Evolutionary conservation across 768 basidiomycete genomes (phyloP), one percentile per base, ranked within the genome.

Genomic region (Phlegmacium glaucopus): DNA sequence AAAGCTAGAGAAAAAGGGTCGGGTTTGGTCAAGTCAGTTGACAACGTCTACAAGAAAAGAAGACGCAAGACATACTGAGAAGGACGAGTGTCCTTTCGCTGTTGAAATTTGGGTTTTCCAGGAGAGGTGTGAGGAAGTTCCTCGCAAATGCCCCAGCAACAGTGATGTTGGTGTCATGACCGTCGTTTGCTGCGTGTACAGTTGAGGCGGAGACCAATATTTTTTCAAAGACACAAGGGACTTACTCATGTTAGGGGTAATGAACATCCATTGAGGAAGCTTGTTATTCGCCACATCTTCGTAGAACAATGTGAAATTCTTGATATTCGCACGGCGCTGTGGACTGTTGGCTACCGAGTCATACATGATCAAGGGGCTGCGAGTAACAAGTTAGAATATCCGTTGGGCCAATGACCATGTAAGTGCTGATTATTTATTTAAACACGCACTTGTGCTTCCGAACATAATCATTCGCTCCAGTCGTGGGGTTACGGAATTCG

Each of bases 301-400:
- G 8, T 77, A 75, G 51, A 85, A 81, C 58, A 83, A 71, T 47
- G 83, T 83, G 58, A 82, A 84, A 60, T 80, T 83, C 28, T 82
- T 72, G 42, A 76, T 70, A 15, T 73, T 71, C 9, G 56, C 52
- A 10, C 67, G 62, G 35, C 82, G 78, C 0, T 60, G 54, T 1
- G 70, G 51, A 17, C 71, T 69, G 26, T 61, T 58, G 3, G 75
- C 69, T 26, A 84, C 65, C 0, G 76, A 77, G 60, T 83, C 71
- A 60, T 60, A 79, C 44, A 82, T 65, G 35, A 77, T 66, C 42
- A 73, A 58, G 2, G 79, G 79, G 55, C 62, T 66, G 38, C 47
- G 22, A 17, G 8, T 22, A 5, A 22, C 2, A 5, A 3, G 22
- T 22, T 5, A 22, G 22, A 22, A n/a, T n/a, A n/a, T 22, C 5